Base-by-base conservation (phyloP, 805 yeast species). In the Monosporozyma unispora region DNA sequence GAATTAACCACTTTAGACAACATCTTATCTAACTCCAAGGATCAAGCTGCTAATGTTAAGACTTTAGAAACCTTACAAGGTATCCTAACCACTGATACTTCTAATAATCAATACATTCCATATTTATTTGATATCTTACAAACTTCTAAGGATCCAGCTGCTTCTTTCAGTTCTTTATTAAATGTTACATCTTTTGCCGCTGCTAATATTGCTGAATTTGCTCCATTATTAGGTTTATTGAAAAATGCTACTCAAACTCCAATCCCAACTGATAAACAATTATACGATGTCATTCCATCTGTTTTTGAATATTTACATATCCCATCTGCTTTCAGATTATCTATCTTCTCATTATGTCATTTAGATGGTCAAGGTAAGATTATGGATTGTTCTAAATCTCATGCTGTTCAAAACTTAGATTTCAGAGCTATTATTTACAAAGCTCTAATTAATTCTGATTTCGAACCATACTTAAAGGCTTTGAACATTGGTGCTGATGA, bases 391-490 rank as follows among this genome's bases (percentile, higher is more conserved):
- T 54, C 57, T 23, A 52, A 52, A 21, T 46, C 62, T 4, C 67
- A 63, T 45, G 63, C 68, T 19, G 69, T 66, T 22, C 70, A 66
- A 55, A 51, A 61, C 45, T 52, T 66, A 46, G 58, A 63, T 45
- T 61, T 65, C 58, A 62, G 66, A 54, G 48, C 52, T 5, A 63
- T 64, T 46, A 55, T 65, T 39, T 65, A 57, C 55, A 49, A 54
- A n/a, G 63, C 63, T 44, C 47, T 66, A 44, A 49, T 46, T 19
- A 52, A 51, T 8, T 66, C 70, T 12, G 63, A 63, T 19, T 61
- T 64, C 46, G 50, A 53, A 8, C 68, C 69, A 39, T 65, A 63
- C 44, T 45, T 64, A 43, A 52, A 52, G 16, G 68, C 67, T 23
- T 49, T 66, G 50, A 52, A 56, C 29, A 52, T 65, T 35, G 48